Evolutionary conservation across 257 asterid genomes (phyloP), one percentile per base, ranked within the genome.

Genomic region (Solanum paucissectum): DNA sequence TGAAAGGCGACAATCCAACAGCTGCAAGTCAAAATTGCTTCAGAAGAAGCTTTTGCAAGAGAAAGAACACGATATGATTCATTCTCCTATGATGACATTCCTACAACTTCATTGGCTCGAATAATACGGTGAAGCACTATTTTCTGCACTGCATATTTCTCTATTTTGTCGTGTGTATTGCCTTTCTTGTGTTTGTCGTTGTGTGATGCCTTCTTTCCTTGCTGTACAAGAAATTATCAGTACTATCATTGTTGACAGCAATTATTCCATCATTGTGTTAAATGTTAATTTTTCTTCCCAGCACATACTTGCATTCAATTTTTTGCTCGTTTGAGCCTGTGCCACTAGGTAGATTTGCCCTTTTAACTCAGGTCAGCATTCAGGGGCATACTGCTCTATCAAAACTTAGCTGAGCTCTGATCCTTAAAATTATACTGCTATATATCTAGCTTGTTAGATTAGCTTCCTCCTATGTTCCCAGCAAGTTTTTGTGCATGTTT

Each of bases 61-160:
- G 98, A 93, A 84, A 94, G 93, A 95, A 91, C 99, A 76, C 89
- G 91, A 49, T 97, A 96, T 90, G 98, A 97, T 92, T 92, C 92
- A n/a, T 95, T 94, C 90, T 89, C 97, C 82, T 94, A 93, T 90
- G 90, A 81, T 89, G 98, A 91, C 83, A 87, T 95, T 79, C 96
- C 99, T 79, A 91, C 94, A 52, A 89, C 99, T 68, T 92, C 93
- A 42, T 90, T 94, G 91, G 94, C 98, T 87, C 98, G 92, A 87
- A 94, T 96, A 85, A 88, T 92, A 64, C 87, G 98, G 99, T 97
- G 87, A 87, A 87, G 52, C 76, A 83, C 69, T 44, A 71, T 64
- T 55, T 72, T 74, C 84, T 74, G 83, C 29, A 13, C 40, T 29
- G 69, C 69, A 49, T 46, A 46, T 75, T 75, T 27, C 52, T 12